These are phyloP conservation scores for Sporobolomyces roseus DNA, from an alignment of 768 basidiomycete species.

Conservation along the genomic window DNA sequence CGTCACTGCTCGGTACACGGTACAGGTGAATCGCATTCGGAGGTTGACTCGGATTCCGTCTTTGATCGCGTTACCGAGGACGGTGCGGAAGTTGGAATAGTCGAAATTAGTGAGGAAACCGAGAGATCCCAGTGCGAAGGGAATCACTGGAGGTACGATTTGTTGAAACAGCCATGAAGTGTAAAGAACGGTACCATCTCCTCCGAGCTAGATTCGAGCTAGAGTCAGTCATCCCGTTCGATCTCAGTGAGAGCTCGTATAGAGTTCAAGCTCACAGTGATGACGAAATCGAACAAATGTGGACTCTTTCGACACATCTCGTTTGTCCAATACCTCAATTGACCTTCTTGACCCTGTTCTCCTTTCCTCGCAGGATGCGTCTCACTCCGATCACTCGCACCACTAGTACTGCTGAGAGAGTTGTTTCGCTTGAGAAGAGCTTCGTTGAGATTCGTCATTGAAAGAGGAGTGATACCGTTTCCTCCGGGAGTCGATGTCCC, in stretches of 20 bases:
- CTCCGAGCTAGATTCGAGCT: slow-evolving; percentile 69
- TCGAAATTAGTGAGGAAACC: slow-evolving; percentile 98
- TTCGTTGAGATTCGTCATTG: slow-evolving; percentile 39
- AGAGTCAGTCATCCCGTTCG: neutral
- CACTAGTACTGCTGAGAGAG: slow-evolving; percentile 43
- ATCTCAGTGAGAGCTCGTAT: no score
- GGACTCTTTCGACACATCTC: slow-evolving; percentile 89
- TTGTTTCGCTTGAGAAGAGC: slow-evolving; percentile 39
- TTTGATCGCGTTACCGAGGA: slow-evolving; percentile 84
- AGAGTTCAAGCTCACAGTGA: slow-evolving; percentile 64
- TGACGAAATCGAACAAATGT: slow-evolving; percentile 93
- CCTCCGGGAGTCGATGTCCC: slow-evolving; percentile 57
- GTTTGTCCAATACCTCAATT: slow-evolving; percentile 94
- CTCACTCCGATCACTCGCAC: slow-evolving; percentile 35
- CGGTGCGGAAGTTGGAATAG: slow-evolving; percentile 74
- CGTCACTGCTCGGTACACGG: slow-evolving; percentile 86
- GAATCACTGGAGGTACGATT: slow-evolving; percentile 95
- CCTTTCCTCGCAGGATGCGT: slow-evolving; percentile 35
- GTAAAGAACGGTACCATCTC: slow-evolving; percentile 96
- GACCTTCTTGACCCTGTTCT: slow-evolving; percentile 66
- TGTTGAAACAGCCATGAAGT: slow-evolving; percentile 99
- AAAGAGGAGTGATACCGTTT: slow-evolving; percentile 25
- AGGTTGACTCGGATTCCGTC: slow-evolving; percentile 93
- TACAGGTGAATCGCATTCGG: slow-evolving; percentile 98
- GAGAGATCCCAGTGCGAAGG: slow-evolving; percentile 93